These are phyloP conservation scores for Veloboletus limbatus DNA, from an alignment of 1,284 basidiomycete species.

Conservation along the genomic window DNA sequence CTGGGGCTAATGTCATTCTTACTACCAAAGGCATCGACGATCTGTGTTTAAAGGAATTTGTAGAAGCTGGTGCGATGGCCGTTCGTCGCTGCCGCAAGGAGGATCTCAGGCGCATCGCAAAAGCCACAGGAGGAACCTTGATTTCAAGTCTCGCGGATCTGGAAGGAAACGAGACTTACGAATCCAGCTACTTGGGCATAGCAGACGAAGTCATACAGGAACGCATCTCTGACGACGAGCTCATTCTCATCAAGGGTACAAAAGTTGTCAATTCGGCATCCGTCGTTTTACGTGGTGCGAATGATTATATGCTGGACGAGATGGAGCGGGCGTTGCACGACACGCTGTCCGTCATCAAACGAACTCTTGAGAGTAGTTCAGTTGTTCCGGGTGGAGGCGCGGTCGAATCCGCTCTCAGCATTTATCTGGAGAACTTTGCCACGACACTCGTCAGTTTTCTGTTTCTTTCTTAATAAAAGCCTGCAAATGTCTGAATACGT, in stretches of 20 bases:
- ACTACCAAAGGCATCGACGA: slow-evolving; percentile 99
- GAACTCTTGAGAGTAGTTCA: slow-evolving; percentile 93
- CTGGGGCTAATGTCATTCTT: slow-evolving; percentile 95
- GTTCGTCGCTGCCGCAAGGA: slow-evolving; percentile 98
- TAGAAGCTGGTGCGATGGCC: slow-evolving; percentile 99
- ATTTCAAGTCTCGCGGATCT: slow-evolving; percentile 94
- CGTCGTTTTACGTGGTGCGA: slow-evolving; percentile 93
- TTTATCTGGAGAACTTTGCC: slow-evolving; percentile 99
- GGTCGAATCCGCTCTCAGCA: slow-evolving; percentile 94
- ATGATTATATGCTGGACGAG: slow-evolving; percentile 99
- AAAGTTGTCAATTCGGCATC: slow-evolving; percentile 94
- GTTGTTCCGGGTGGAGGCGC: slow-evolving; percentile 98
- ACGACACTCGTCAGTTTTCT: slow-evolving; percentile 84
- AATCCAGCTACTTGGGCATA: slow-evolving; percentile 82
- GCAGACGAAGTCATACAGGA: slow-evolving; percentile 98
- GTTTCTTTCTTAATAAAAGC: background rate
- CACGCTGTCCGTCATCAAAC: slow-evolving; percentile 92
- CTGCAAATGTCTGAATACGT: slow-evolving; percentile 13
- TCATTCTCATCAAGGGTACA: slow-evolving; percentile 96
- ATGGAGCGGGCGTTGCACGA: slow-evolving; percentile 99
- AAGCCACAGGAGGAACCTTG: slow-evolving; percentile 93
- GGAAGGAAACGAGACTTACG: slow-evolving; percentile 98
- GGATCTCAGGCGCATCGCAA: slow-evolving; percentile 94
- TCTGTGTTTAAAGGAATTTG: slow-evolving; percentile 97
- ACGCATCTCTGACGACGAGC: slow-evolving; percentile 97